Conservation (phyloP, 257 asterid genomes). For the Solanum chiquidenum region DNA sequence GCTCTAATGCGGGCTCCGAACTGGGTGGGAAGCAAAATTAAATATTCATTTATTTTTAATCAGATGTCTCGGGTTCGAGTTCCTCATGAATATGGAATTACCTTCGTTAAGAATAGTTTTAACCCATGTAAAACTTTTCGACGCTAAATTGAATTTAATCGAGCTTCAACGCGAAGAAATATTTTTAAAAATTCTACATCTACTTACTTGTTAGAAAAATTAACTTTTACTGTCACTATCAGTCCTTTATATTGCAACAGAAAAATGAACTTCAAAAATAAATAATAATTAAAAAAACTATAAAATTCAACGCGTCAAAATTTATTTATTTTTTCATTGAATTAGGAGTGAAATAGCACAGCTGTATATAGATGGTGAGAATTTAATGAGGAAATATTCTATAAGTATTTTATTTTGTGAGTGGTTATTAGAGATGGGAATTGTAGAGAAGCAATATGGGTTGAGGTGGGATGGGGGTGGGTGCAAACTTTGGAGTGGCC, state of each 20-base stretch:
- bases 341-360: neutral
- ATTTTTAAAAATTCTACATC: neutral
- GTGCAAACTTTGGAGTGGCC: neutral
- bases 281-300: too few species aligned
- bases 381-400: constrained; percentile 2
- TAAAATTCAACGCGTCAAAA: constrained; percentile 3
- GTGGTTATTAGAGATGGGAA: neutral
- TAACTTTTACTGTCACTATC: neutral
- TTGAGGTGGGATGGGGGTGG: neutral
- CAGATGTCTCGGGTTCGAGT: rapidly evolving
- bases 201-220: neutral
- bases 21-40: too few species aligned
- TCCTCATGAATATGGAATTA: rapidly evolving
- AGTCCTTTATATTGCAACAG: neutral
- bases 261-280: neutral
- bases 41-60: too few species aligned
- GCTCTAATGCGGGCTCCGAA: too few species aligned
- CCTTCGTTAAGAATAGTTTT: too few species aligned
- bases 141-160: too few species aligned
- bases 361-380: neutral
- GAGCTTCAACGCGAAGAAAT: neutral
- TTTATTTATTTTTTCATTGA: neutral
- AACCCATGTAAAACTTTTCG: too few species aligned
- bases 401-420: neutral
- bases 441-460: neutral